phyloP scores from a whole-genome alignment of 345 rosid genomes.

The Populus alba region DNA sequence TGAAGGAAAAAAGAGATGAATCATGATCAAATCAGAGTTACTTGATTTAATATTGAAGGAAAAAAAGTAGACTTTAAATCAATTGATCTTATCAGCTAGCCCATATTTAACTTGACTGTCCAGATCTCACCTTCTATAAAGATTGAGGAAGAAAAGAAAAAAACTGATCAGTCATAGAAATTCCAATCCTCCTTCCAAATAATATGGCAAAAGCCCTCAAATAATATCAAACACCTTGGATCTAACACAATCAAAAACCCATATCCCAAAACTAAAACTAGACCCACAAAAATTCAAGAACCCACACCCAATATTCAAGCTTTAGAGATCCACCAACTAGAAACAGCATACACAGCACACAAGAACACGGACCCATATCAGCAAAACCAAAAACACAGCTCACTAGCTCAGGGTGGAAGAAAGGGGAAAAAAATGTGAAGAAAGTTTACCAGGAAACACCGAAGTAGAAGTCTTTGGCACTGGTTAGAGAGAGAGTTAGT shows the following conservation, averaged over 20 bases:
- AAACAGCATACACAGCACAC: neutral
- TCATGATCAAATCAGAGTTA: neutral
- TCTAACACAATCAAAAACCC: conserved; percentile 12
- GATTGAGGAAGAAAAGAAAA: neutral
- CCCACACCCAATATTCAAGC: neutral
- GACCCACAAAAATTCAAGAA: neutral
- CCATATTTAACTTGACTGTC: neutral
- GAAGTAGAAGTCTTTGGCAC: neutral
- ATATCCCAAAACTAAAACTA: neutral
- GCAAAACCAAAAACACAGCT: neutral
- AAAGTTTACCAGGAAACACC: neutral
- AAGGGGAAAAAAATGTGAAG: neutral
- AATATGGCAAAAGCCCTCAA: neutral
- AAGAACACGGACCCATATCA: conserved; percentile 4
- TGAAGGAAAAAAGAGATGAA: neutral
- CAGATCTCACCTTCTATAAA: conserved; percentile 8
- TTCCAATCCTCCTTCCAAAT: neutral
- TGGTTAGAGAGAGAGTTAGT: neutral
- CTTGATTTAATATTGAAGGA: neutral
- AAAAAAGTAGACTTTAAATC: neutral
- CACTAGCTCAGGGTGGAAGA: neutral
- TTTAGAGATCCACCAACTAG: conserved; percentile 2
- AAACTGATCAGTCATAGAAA: neutral
- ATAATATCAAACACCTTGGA: conserved; percentile 15
- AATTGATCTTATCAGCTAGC: neutral